A percentile compares a stretch with the other conserved stretches of the same genome.
Conservation (phyloP, 176 grass and related monocot genomes). For the Echinochloa phyllopogon region DNA sequence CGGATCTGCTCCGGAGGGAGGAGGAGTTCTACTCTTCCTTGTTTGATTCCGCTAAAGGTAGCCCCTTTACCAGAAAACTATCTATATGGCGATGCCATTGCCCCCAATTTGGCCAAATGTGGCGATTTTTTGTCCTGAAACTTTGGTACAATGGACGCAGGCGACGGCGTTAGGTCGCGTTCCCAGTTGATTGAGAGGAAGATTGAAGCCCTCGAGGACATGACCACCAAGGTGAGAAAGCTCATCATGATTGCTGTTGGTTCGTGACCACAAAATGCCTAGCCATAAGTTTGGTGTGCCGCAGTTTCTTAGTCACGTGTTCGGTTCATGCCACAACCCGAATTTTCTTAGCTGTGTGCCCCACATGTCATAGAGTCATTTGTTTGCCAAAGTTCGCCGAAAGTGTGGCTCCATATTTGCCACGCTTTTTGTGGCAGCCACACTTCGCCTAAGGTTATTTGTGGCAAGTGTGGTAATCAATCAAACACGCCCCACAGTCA, state of each 20-base stretch:
- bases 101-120: not conserved
- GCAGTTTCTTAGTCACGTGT: too few relatives aligned
- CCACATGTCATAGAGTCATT: too few relatives aligned
- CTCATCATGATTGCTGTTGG: not conserved
- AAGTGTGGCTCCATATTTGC: too few relatives aligned
- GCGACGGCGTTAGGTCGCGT: constrained; percentile 54
- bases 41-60: constrained; percentile 76
- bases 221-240: constrained; percentile 63
- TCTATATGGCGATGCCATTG: not conserved
- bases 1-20: constrained; percentile 73
- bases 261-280: too few relatives aligned
- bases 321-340: too few relatives aligned
- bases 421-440: too few relatives aligned
- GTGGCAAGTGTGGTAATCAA: too few relatives aligned
- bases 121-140: constrained; percentile 29
- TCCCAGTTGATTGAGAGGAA: constrained; percentile 83
- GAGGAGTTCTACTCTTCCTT: constrained; percentile 76
- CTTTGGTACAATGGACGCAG: constrained; percentile 30
- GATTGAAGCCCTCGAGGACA: constrained; percentile 78
- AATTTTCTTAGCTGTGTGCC: too few relatives aligned
- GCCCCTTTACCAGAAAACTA: not conserved
- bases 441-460: too few relatives aligned
- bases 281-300: too few relatives aligned
- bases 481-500: too few relatives aligned
- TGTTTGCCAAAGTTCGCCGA: too few relatives aligned